Conservation (phyloP, 768 basidiomycete species). For the Leccinum uliginosum region DNA sequence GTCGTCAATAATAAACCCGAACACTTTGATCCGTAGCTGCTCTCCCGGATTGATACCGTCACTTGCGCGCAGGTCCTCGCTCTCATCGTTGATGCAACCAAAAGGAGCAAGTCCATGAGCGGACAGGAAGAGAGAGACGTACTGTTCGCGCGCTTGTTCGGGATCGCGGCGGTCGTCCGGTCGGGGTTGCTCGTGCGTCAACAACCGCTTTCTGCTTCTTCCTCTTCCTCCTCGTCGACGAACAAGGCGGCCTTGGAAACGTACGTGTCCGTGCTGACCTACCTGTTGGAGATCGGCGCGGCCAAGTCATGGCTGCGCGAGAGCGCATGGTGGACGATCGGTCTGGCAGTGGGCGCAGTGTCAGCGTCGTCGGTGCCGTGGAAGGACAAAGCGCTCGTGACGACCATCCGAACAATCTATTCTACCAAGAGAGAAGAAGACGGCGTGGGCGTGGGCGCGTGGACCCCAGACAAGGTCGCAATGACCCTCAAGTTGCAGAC, state of each 20-base stretch:
- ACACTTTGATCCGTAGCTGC: conserved; percentile 46
- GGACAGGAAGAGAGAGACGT: conserved; percentile 92
- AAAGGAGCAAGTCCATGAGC: conserved; percentile 70
- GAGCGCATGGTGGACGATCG: conserved; percentile 82
- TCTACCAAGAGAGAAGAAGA: conserved; percentile 6
- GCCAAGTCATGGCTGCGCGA: conserved; percentile 90
- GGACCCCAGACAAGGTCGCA: conserved; percentile 90
- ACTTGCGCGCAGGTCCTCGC: conserved; percentile 72
- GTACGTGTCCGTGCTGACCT: conserved; percentile 54
- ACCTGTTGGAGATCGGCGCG: conserved; percentile 67
- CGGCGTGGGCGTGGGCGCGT: conserved; percentile 27
- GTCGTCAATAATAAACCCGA: neutral
- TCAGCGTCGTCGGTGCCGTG: conserved; percentile 59
- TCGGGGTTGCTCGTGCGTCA: conserved; percentile 76
- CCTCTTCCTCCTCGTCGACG: conserved; percentile 32
- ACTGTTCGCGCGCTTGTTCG: conserved; percentile 90
- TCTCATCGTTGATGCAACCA: conserved; percentile 70
- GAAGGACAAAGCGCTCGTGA: conserved; percentile 60
- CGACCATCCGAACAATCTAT: conserved; percentile 50
- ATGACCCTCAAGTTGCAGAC: conserved; percentile 68
- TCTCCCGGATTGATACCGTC: conserved; percentile 74
- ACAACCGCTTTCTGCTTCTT: conserved; percentile 41
- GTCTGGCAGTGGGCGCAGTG: conserved; percentile 58
- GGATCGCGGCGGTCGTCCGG: conserved; percentile 77
- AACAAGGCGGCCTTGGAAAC: conserved; percentile 42